Conservation (phyloP, 2,329 filamentous ascomycete genomes). For the Arthrobotrys conoides region DNA sequence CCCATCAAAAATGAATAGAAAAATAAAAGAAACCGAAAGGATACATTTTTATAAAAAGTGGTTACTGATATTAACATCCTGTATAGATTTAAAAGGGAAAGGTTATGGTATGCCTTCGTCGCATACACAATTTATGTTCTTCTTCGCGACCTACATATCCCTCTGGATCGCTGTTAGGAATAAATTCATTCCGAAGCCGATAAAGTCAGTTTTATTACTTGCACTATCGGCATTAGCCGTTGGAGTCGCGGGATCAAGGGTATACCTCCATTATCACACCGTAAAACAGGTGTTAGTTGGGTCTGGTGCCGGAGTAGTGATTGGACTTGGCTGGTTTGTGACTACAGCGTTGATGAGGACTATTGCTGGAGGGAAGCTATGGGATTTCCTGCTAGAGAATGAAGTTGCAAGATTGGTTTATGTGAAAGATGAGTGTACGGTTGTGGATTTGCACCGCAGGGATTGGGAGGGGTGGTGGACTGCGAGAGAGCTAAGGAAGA, state of each 20-base stretch:
- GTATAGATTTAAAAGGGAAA: constrained; percentile 77
- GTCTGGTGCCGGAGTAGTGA: constrained; percentile 77
- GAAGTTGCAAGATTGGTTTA: constrained; percentile 77
- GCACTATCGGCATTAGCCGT: constrained; percentile 75
- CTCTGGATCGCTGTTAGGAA: constrained; percentile 90
- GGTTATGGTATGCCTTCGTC: constrained; percentile 98
- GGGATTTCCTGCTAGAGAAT: constrained; percentile 75
- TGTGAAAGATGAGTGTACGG: constrained; percentile 84
- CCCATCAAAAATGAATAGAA: background rate
- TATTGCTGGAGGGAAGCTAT: constrained; percentile 48
- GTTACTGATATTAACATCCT: constrained; percentile 1
- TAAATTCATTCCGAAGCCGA: constrained; percentile 70
- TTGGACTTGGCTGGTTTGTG: constrained; percentile 83
- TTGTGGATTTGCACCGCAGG: constrained; percentile 89
- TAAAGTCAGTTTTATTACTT: constrained; percentile 70
- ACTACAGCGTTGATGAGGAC: constrained; percentile 76
- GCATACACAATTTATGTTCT: constrained; percentile 94
- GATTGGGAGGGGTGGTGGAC: constrained; percentile 93
- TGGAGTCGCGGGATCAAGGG: constrained; percentile 82
- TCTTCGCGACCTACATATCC: constrained; percentile 86
- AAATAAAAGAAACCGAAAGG: background rate
- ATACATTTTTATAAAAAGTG: background rate
- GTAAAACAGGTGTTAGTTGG: constrained; percentile 88
- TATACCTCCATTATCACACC: constrained; percentile 96
- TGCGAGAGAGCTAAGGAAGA: constrained; percentile 66